phyloP scores from a whole-genome alignment of 768 basidiomycete genomes.

The Phaffia tasmanica region DNA sequence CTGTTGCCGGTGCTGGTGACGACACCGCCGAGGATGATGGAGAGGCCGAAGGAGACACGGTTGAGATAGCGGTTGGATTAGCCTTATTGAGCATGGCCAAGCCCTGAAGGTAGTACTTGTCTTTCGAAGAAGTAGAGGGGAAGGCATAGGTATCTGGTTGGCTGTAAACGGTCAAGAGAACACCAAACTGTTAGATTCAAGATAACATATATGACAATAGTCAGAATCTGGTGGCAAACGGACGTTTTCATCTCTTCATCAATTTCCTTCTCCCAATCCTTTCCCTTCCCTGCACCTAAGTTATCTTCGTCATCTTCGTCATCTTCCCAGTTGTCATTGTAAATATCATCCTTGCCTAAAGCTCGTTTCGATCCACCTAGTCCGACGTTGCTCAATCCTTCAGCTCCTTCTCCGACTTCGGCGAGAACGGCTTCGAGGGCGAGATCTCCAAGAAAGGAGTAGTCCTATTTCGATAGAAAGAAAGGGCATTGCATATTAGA shows the following conservation, averaged over 20 bases:
- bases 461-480: background rate
- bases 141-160: conserved; percentile 8
- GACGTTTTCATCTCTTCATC: conserved; percentile 13
- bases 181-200: background rate
- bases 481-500: background rate
- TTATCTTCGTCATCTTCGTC: conserved; percentile 7
- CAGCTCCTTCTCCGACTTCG: conserved; percentile 13
- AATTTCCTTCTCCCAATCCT: conserved; percentile 20
- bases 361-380: conserved; percentile 5
- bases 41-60: background rate
- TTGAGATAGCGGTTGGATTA: background rate
- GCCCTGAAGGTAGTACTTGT: conserved; percentile 13
- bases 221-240: background rate
- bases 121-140: background rate
- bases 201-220: too few species aligned
- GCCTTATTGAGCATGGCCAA: conserved; percentile 8
- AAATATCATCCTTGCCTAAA: conserved; percentile 20
- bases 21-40: background rate
- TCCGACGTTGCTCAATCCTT: conserved; percentile 11
- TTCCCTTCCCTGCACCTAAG: background rate
- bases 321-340: conserved; percentile 21
- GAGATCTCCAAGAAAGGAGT: conserved; percentile 19
- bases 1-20: background rate
- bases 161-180: background rate
- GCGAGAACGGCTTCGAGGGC: conserved; percentile 19